Base-by-base conservation (phyloP, 352 stramenopile genomes). In the Phytophthora cactorum region DNA sequence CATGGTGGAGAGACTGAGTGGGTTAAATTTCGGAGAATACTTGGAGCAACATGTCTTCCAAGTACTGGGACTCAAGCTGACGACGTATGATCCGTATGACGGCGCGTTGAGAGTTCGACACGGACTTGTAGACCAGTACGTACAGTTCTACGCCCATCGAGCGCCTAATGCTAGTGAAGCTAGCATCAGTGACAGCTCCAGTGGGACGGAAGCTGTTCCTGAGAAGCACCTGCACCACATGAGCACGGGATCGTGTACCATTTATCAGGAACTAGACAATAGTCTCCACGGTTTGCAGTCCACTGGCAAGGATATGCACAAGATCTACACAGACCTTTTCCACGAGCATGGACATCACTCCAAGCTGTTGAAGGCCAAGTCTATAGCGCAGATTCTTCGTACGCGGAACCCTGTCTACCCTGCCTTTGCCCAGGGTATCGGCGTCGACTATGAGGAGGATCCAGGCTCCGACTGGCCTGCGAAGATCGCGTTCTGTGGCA, bases 1-100 rank as follows among this genome's bases (percentile, higher is more conserved):
- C 60, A 72, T 91, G 68, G 70, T 91, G 46, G 82, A 91, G 64
- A 88, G 82, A 53, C 45, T 91, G 17, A 91, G 82, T 54, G 72
- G 66, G 0, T 14, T 83, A 27, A 27, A 29, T 7, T 62, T 87
- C 22, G 66, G 66, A 27, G 51, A 63, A 25, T 91, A 91, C 55
- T 41, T 91, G 17, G 25, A 76, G 31, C 59, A 74, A 47, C 63
- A 80, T 17, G 68, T 91, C 59, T 76, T 79, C 28, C 12, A 75
- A 27, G 60, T 59, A 0, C 41, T 88, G 28, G 70, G 68, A 0
- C 52, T 91, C 12, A 72, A 75, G 17, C 46, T 72, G 43, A 89
- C 82, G 49, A 80, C 68, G 53, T 91, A 78, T 61, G 82, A 91
- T 44, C 72, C 80, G 47, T 85, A 73, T 58, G 52, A 55, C 0